Percentiles rank a stretch among this genome's conserved stretches.
phyloP scores from a whole-genome alignment of 495 filamentous ascomycete genomes.

The Xylaria flabelliformis region DNA sequence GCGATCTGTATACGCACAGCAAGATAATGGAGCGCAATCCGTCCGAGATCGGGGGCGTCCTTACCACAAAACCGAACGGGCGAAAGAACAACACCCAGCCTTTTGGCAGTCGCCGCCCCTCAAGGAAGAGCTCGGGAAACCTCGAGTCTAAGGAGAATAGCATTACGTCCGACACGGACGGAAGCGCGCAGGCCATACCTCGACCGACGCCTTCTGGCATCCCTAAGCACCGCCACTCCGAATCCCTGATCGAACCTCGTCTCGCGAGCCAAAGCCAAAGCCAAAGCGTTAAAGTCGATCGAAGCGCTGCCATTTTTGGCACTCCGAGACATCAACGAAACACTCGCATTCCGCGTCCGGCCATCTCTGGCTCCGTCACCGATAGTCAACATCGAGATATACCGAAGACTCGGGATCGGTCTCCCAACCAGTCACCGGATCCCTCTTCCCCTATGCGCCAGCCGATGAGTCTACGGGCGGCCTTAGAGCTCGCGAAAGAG shows the following conservation, averaged over 20 bases:
- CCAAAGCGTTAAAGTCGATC: conserved; percentile 12
- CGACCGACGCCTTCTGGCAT: conserved; percentile 29
- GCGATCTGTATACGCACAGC: neutral
- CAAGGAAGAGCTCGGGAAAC: conserved; percentile 24
- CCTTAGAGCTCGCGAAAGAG: conserved; percentile 50
- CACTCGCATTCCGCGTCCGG: conserved; percentile 51
- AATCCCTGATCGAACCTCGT: conserved; percentile 11
- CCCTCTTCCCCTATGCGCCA: conserved; percentile 38
- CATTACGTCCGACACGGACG: conserved; percentile 33
- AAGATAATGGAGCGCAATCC: conserved; percentile 40
- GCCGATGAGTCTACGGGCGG: conserved; percentile 47
- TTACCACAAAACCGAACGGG: conserved; percentile 37
- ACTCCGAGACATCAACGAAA: conserved; percentile 29
- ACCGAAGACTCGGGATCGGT: conserved; percentile 8
- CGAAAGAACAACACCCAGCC: conserved; percentile 33
- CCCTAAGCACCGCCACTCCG: conserved; percentile 27
- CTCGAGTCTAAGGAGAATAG: conserved; percentile 36
- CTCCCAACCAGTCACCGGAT: conserved; percentile 31
- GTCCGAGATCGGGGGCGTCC: conserved; percentile 27
- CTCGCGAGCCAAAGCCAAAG: conserved; percentile 11
- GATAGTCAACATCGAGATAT: conserved; percentile 7
- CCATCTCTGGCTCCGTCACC: conserved; percentile 14
- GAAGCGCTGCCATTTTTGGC: conserved; percentile 28
- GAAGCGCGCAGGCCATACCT: conserved; percentile 26
- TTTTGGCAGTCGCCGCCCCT: conserved; percentile 28